These are phyloP conservation scores for Pisolithus marmoratus DNA, from an alignment of 768 basidiomycete species.

Conservation along the genomic window DNA sequence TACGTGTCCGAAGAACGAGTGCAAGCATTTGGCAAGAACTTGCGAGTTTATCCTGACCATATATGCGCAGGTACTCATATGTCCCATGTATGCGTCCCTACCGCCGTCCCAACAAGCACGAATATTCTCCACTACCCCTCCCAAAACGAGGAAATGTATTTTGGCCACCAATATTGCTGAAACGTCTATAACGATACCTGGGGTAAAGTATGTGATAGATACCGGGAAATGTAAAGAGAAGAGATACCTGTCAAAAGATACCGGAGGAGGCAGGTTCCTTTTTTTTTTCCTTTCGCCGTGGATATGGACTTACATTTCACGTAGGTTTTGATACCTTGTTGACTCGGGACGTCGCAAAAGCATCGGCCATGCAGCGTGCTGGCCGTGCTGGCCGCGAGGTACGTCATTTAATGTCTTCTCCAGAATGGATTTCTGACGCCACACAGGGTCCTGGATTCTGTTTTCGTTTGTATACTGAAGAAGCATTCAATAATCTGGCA, in stretches of 20 bases:
- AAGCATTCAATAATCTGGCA: conserved; percentile 62
- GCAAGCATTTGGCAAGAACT: not conserved
- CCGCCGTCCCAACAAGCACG: conserved; percentile 70
- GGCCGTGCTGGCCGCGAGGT: conserved; percentile 97
- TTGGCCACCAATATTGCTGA: conserved; percentile 98
- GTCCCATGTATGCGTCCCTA: conserved; percentile 84
- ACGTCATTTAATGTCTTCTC: conserved; percentile 4
- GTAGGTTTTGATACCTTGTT: conserved; percentile 85
- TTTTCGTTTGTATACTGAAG: conserved; percentile 89
- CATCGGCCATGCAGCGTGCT: conserved; percentile 88
- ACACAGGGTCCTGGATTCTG: conserved; percentile 73
- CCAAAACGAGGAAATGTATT: conserved; percentile 81
- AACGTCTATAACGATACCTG: conserved; percentile 95
- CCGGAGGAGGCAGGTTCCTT: conserved; percentile 54
- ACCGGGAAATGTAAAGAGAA: conserved; percentile 97
- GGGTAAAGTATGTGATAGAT: conserved; percentile 93
- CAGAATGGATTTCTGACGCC: conserved; percentile 1
- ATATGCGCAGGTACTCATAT: conserved; percentile 56
- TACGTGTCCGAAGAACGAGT: not conserved
- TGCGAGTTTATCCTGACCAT: not conserved
- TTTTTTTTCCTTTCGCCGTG: not conserved
- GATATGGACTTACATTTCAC: not conserved
- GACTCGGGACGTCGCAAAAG: conserved; percentile 79
- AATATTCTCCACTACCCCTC: conserved; percentile 65
- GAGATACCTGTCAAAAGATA: conserved; percentile 63